Evolutionary conservation across 164 flowering plant species (phyloP), one percentile per base, ranked within the genome.

Genomic region (Cinnamomum chago): DNA sequence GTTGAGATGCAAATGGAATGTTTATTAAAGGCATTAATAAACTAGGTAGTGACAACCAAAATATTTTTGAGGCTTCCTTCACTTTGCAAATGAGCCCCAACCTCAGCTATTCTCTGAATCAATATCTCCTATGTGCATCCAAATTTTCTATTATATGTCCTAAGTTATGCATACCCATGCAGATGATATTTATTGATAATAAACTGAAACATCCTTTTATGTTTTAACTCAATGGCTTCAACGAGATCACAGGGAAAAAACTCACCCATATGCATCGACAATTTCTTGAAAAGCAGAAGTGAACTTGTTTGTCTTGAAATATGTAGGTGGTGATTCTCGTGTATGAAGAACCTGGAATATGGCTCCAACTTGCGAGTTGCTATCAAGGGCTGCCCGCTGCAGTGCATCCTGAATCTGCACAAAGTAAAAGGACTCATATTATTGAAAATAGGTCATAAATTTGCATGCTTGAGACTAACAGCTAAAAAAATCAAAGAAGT

Each of bases 201-300:
- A 40, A 40, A 40, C 47, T 40, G 47, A 40, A 40, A 40, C 47
- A 40, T 40, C 47, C 47, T 40, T 7, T 9, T 9, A 40, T 2
- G 47, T 40, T 40, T 40, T 40, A 40, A 40, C 47, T 40, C 9
- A 40, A 40, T 40, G 47, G 10, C 47, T 58, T 23, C 27, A 30
- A 72, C 10, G 3, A 40, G 18, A 40, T 50, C 27, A 25, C 2
- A 72, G 60, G 55, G 22, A 17, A 10, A 70, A 40, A 28, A 82
- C 97, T 85, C 72, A 92, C 98, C 98, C 98, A 85, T 94, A 92
- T 64, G 97, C 94, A 86, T 94, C 97, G 67, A 94, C 97, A 85
- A 94, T 94, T 77, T 86, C 97, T 77, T 94, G 98, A 77, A 87
- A 91, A 67, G 97, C 86, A 81, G 88, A 70, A 68, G 97, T 92